These are phyloP conservation scores for Macrophomina phaseolina DNA, from an alignment of 2,329 filamentous ascomycete species.

Conservation along the genomic window DNA sequence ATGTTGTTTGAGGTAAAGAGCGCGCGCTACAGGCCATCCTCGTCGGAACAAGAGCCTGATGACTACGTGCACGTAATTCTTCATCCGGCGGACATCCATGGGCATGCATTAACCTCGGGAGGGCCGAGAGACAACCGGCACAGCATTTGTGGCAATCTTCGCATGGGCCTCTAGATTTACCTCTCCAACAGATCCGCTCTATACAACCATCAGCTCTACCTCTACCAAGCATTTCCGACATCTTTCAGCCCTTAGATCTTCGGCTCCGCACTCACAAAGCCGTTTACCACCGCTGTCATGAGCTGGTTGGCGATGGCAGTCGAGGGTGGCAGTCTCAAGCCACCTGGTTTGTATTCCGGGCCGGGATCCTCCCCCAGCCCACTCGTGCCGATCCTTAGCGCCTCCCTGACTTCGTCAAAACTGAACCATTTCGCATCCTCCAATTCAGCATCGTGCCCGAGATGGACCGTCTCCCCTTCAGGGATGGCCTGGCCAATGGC, in stretches of 20 bases:
- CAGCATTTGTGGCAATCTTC: not conserved
- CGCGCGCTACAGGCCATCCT: not conserved
- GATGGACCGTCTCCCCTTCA: conserved; percentile 74
- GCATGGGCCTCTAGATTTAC: not conserved
- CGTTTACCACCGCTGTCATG: conserved; percentile 77
- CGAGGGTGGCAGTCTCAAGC: conserved; percentile 77
- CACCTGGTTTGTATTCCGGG: conserved; percentile 74
- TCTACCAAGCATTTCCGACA: not conserved
- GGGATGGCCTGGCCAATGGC: conserved; percentile 86
- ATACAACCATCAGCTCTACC: not conserved
- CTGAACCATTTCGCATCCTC: conserved; percentile 89
- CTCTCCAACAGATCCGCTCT: not conserved
- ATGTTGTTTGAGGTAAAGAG: no score
- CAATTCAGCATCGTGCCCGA: conserved; percentile 89
- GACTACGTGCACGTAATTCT: not conserved
- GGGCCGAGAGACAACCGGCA: not conserved
- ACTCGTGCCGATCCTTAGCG: conserved; percentile 70
- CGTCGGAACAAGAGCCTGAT: not conserved
- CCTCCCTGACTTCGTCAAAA: conserved; percentile 79
- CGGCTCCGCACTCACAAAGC: conserved; percentile 65
- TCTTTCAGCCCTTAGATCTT: conserved; percentile 45
- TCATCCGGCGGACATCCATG: not conserved
- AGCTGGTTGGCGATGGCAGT: conserved; percentile 94
- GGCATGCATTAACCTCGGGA: not conserved
- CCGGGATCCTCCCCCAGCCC: conserved; percentile 69